These are phyloP conservation scores for Aciculosporium take DNA, from an alignment of 2,329 filamentous ascomycete species.

Conservation along the genomic window DNA sequence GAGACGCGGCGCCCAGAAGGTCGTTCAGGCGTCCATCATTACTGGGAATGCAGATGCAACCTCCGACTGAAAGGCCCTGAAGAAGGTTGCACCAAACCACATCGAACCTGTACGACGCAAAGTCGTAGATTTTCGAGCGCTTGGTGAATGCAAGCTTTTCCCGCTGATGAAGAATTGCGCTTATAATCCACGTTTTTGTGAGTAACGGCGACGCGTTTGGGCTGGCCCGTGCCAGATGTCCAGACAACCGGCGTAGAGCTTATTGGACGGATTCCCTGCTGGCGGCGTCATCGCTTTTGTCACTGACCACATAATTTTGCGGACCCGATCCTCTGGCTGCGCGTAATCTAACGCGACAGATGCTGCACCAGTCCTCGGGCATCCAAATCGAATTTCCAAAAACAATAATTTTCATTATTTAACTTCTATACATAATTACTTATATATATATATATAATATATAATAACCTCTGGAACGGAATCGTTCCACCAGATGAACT, in stretches of 20 bases:
- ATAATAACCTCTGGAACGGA: conserved; percentile 4
- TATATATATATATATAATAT: too few species aligned
- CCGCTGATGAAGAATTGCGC: conserved; percentile 3
- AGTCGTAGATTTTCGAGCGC: conserved; percentile 6
- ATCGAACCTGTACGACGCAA: conserved; percentile 8
- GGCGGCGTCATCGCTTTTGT: conserved; percentile 23
- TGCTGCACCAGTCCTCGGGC: conserved; percentile 15
- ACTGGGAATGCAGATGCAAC: conserved; percentile 16
- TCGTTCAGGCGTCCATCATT: conserved; percentile 36
- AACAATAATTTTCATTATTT: too few species aligned
- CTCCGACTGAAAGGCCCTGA: conserved; percentile 5
- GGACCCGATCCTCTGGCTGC: conserved; percentile 10
- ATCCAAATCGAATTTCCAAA: conserved; percentile 15
- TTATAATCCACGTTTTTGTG: conserved; percentile 6
- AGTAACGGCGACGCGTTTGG: conserved; percentile 10
- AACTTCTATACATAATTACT: too few species aligned
- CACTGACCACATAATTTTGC: conserved; percentile 7
- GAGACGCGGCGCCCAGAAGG: conserved; percentile 24
- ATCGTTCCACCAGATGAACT: conserved; percentile 11
- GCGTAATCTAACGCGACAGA: conserved; percentile 15
- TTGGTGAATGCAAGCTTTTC: conserved; percentile 1
- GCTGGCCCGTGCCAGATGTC: conserved; percentile 11
- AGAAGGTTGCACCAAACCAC: conserved; percentile 4
- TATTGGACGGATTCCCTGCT: conserved; percentile 10
- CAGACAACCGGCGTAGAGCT: conserved; percentile 7